Percentiles rank a stretch among this genome's conserved stretches.
phyloP scores from a whole-genome alignment of 2,329 filamentous ascomycete species.

The Calonectria hongkongensis region DNA sequence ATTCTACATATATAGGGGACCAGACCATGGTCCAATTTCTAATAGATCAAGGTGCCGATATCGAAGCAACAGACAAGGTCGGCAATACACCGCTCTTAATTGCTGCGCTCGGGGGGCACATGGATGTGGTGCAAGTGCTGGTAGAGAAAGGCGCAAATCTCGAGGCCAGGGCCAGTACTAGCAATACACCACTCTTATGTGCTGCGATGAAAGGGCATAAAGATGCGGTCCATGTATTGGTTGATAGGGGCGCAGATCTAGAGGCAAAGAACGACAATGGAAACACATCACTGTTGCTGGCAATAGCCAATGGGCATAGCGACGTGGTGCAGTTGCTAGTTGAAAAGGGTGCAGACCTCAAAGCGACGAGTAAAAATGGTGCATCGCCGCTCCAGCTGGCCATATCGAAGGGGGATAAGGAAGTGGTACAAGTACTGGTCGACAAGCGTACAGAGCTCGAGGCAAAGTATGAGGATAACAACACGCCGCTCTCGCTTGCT shows the following conservation, averaged over 20 bases:
- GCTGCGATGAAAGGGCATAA: not conserved
- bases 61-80: not conserved
- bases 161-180: too few relatives aligned
- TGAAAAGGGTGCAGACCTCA: not conserved
- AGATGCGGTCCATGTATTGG: not conserved
- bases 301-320: not conserved
- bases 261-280: not conserved
- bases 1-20: not conserved
- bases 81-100: not conserved
- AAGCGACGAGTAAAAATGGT: not conserved
- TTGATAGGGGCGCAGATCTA: not conserved
- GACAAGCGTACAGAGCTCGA: not conserved
- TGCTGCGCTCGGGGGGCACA: not conserved
- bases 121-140: not conserved
- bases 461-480: not conserved
- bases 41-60: too few relatives aligned
- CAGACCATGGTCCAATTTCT: too few relatives aligned
- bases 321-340: not conserved
- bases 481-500: not conserved
- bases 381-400: not conserved
- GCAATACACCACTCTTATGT: not conserved
- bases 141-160: not conserved
- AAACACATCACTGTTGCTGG: not conserved
- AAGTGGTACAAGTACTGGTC: not conserved
- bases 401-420: not conserved